A percentile compares a stretch with the other conserved stretches of the same genome.
Evolutionary conservation across 169 alveolate species (phyloP).

Genomic region (Plasmodium falciparum): DNA sequence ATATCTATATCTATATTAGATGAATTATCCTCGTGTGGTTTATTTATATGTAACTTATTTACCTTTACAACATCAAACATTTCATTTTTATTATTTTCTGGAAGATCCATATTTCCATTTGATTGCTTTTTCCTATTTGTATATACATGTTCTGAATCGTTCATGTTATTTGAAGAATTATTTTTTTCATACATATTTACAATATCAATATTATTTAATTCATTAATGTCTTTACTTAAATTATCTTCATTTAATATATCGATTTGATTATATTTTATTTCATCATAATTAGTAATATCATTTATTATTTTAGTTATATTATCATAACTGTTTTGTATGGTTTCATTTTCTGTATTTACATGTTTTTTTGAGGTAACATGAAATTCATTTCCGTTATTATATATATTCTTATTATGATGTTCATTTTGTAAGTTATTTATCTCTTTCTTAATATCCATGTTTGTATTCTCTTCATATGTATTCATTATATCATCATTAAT

Average conservation of each 20-base stretch:
- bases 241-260: background rate
- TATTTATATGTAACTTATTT: background rate
- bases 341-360: background rate
- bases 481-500: background rate
- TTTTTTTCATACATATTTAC: constrained; percentile 57
- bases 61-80: background rate
- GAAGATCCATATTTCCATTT: background rate
- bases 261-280: background rate
- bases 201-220: constrained; percentile 40
- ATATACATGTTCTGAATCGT: background rate
- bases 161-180: constrained; percentile 1
- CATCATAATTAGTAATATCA: background rate
- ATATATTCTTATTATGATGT: too few species aligned
- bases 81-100: background rate
- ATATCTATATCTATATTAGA: background rate
- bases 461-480: background rate
- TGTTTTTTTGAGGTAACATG: background rate
- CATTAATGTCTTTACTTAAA: constrained; percentile 24
- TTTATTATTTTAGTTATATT: background rate
- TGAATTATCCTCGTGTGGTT: background rate
- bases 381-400: constrained; percentile 3
- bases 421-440: background rate
- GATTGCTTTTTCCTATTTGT: background rate
- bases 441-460: background rate
- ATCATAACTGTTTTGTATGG: background rate